phyloP scores from a whole-genome alignment of 495 filamentous ascomycete species.

The Massariosphaeria phaeospora region DNA sequence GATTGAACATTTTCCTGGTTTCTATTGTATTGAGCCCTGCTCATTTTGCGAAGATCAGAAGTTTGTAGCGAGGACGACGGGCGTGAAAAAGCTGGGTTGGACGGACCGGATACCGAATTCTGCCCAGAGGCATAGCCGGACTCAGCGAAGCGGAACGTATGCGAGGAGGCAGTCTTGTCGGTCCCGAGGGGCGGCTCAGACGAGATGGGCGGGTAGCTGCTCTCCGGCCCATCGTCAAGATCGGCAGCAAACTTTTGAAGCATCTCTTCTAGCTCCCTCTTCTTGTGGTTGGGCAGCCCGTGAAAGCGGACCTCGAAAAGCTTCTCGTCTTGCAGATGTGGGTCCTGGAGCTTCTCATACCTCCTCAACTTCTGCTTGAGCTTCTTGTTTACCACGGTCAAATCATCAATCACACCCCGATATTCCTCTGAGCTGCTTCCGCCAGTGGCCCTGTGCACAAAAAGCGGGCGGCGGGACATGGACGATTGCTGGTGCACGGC shows the following conservation, averaged over 20 bases:
- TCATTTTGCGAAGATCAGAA: conserved; percentile 8
- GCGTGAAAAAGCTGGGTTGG: too few species aligned
- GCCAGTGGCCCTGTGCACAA: conserved; percentile 5
- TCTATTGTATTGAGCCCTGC: conserved; percentile 36
- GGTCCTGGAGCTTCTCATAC: conserved; percentile 58
- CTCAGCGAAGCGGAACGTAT: conserved; percentile 56
- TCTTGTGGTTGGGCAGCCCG: conserved; percentile 59
- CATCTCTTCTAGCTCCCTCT: conserved; percentile 66
- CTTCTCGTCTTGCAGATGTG: conserved; percentile 58
- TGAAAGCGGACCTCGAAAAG: conserved; percentile 74
- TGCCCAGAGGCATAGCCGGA: conserved; percentile 66
- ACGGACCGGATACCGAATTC: conserved; percentile 32
- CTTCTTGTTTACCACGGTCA: conserved; percentile 50
- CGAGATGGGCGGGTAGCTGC: not conserved
- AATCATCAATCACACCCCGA: conserved; percentile 42
- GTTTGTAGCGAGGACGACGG: too few species aligned
- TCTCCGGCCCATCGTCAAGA: conserved; percentile 41
- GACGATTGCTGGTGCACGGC: conserved; percentile 1
- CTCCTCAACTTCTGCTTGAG: conserved; percentile 63
- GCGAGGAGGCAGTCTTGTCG: conserved; percentile 41
- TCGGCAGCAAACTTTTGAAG: conserved; percentile 60
- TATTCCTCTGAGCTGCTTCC: conserved; percentile 39
- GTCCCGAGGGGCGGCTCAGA: conserved; percentile 7
- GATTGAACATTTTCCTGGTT: conserved; percentile 52
- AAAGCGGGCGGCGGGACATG: conserved; percentile 21